Conservation (phyloP, 2,329 filamentous ascomycete genomes). For the Aspergillus vadensis region DNA sequence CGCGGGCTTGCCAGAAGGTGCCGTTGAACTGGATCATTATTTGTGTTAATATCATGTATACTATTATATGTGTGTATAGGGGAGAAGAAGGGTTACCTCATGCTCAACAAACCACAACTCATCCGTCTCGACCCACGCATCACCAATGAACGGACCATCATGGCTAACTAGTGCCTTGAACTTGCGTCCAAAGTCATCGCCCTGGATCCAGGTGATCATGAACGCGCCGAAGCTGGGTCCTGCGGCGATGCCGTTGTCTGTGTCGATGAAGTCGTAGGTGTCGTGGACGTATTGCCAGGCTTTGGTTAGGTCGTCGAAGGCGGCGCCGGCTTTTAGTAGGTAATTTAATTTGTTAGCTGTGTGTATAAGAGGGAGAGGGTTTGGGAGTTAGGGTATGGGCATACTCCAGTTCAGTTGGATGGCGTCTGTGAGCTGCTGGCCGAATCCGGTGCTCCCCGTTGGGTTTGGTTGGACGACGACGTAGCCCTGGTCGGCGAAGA, state of each 20-base stretch:
- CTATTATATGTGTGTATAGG: too few species aligned
- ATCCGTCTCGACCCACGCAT: slow-evolving; percentile 53
- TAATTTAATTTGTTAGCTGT: not conserved
- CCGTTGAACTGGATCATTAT: slow-evolving; percentile 44
- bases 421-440: slow-evolving; percentile 73
- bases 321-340: slow-evolving; percentile 41
- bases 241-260: slow-evolving; percentile 41
- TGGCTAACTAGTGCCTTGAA: slow-evolving; percentile 90
- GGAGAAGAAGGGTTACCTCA: slow-evolving; percentile 26
- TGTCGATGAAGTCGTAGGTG: slow-evolving; percentile 43
- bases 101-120: slow-evolving; percentile 57
- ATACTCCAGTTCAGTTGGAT: slow-evolving; percentile 78
- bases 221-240: slow-evolving; percentile 48
- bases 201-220: slow-evolving; percentile 80
- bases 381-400: not conserved
- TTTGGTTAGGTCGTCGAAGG: slow-evolving; percentile 79
- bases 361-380: not conserved
- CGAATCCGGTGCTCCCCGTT: slow-evolving; percentile 80
- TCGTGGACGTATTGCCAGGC: slow-evolving; percentile 70
- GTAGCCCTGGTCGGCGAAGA: slow-evolving; percentile 87
- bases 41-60: not conserved
- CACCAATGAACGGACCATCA: slow-evolving; percentile 75
- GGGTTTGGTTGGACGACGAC: slow-evolving; percentile 80
- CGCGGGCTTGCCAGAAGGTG: slow-evolving; percentile 56
- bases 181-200: slow-evolving; percentile 75